Conservation (phyloP, 495 filamentous ascomycete genomes). For the Penicillium verhagenii region DNA sequence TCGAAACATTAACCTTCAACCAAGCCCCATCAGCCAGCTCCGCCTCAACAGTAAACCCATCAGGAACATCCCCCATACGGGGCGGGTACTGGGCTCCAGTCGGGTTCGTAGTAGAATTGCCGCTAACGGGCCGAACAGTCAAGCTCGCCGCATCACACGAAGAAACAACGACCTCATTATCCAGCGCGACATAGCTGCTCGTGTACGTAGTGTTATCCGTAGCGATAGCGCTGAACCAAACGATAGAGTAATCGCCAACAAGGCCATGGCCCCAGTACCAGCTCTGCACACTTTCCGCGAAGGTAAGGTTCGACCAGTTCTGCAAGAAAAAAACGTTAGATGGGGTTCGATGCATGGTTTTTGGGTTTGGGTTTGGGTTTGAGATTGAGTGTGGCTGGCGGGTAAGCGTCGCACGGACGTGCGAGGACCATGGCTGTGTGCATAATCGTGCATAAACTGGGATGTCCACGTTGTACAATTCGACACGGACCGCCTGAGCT, state of each 20-base stretch:
- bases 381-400: too few relatives aligned
- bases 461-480: too few relatives aligned
- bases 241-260: constrained; percentile 36
- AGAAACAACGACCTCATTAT: constrained; percentile 19
- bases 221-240: constrained; percentile 39
- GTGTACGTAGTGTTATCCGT: constrained; percentile 23
- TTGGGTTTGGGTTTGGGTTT: background rate
- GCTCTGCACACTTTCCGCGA: constrained; percentile 18
- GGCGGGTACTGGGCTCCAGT: constrained; percentile 23
- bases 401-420: too few relatives aligned
- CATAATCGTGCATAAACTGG: too few relatives aligned
- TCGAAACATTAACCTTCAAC: constrained; percentile 22
- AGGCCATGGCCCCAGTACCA: constrained; percentile 46
- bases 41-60: constrained; percentile 20
- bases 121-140: constrained; percentile 16
- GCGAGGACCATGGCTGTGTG: too few relatives aligned
- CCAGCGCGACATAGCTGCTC: constrained; percentile 31
- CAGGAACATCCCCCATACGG: constrained; percentile 13
- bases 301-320: constrained; percentile 34
- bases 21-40: constrained; percentile 3
- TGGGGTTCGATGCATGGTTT: background rate
- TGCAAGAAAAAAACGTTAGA: background rate
- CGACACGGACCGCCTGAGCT: too few relatives aligned
- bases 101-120: background rate
- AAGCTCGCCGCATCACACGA: constrained; percentile 17